These are phyloP conservation scores for Avena insularis DNA, from an alignment of 176 grass and related monocot species.

Conservation along the genomic window DNA sequence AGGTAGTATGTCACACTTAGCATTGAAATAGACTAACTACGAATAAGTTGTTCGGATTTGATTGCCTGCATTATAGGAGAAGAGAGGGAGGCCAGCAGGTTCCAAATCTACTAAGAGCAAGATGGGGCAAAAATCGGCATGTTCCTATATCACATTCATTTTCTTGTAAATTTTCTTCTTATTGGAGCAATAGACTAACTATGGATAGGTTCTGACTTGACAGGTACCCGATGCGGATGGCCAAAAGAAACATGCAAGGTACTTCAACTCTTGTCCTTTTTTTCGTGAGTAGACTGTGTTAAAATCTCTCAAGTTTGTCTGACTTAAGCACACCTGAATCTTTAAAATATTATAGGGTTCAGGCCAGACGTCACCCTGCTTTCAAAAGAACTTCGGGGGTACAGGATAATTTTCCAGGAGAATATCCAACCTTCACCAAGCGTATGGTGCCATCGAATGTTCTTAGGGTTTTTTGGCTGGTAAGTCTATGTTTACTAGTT, in stretches of 20 bases:
- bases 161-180: not conserved
- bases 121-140: not conserved
- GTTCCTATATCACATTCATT: not conserved
- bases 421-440: slow-evolving; percentile 44
- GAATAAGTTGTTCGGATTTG: not conserved
- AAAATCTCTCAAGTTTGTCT: not conserved
- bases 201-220: slow-evolving; percentile 30
- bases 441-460: slow-evolving; percentile 51
- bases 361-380: not conserved
- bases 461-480: slow-evolving; percentile 44
- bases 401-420: slow-evolving; percentile 32
- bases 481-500: not conserved
- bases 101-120: not conserved
- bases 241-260: slow-evolving; percentile 36
- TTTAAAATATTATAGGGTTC: not conserved
- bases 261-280: slow-evolving; percentile 26
- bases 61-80: not conserved
- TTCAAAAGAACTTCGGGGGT: slow-evolving; percentile 24
- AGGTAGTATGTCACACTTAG: not conserved
- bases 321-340: not conserved
- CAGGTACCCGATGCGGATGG: slow-evolving; percentile 30
- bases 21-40: not conserved
- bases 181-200: not conserved
- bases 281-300: slow-evolving; percentile 6
- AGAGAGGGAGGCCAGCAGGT: not conserved